These are phyloP conservation scores for Elaeis oleifera DNA, from an alignment of 202 grass and related monocot species.

Conservation along the genomic window DNA sequence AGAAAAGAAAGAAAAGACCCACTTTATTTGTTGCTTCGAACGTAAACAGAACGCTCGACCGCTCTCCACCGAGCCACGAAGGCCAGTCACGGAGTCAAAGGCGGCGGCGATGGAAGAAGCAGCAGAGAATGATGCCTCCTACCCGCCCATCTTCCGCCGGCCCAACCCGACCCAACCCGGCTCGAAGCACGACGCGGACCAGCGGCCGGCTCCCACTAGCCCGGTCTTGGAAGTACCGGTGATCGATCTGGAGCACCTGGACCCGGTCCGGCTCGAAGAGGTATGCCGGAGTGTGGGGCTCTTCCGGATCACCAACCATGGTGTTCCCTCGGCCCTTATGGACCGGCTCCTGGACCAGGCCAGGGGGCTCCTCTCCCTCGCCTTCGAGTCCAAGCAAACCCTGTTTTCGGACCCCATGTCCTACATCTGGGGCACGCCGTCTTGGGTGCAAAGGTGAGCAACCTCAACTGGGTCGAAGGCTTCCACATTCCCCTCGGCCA, in stretches of 20 bases:
- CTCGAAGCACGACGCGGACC: neutral
- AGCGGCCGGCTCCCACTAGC: no score
- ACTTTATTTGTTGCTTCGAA: no score
- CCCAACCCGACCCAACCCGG: neutral
- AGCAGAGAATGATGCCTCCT: constrained; percentile 12
- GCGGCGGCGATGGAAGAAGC: no score
- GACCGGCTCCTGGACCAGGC: constrained; percentile 28
- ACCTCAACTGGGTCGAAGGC: constrained; percentile 73
- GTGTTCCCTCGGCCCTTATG: constrained; percentile 30
- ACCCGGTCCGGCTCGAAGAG: constrained; percentile 20
- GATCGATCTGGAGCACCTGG: constrained; percentile 37
- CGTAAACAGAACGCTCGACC: no score
- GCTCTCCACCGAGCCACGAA: no score
- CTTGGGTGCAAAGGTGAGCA: constrained; percentile 20
- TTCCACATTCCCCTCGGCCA: constrained; percentile 32
- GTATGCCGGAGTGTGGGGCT: constrained; percentile 40
- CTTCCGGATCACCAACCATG: constrained; percentile 53
- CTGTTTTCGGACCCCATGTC: neutral
- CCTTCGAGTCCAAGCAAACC: constrained; percentile 35
- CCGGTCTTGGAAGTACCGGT: constrained; percentile 21
- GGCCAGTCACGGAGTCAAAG: no score
- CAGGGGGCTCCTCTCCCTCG: constrained; percentile 13
- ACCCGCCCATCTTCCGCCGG: constrained; percentile 26
- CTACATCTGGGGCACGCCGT: constrained; percentile 75
- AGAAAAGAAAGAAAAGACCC: no score